Conservation (phyloP, 306 rosid species). For the Medicago lupulina region DNA sequence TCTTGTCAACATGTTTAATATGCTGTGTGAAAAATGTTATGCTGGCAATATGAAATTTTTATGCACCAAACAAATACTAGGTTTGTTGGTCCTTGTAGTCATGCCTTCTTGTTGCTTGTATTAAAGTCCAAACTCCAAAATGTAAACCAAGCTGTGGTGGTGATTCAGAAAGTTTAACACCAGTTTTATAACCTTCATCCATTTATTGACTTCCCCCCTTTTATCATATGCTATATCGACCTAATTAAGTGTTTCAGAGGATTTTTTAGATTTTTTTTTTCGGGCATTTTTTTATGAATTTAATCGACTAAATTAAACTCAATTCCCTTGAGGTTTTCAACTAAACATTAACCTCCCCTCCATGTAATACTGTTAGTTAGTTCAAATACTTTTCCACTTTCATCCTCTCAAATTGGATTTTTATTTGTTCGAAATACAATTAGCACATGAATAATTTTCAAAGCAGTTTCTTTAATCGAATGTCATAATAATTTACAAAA, state of each 20-base stretch:
- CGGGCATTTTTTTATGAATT: too few relatives aligned
- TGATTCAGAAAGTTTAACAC: neutral
- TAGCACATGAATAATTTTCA: too few relatives aligned
- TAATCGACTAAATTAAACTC: too few relatives aligned
- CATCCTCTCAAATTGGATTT: too few relatives aligned
- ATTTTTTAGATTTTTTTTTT: too few relatives aligned
- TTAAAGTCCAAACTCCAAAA: neutral
- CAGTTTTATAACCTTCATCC: neutral
- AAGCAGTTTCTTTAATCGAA: too few relatives aligned
- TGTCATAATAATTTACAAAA: too few relatives aligned
- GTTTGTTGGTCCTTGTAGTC: neutral
- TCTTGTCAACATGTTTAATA: slow-evolving; percentile 21
- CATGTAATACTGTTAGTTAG: too few relatives aligned
- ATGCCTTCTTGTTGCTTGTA: neutral
- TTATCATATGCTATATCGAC: neutral
- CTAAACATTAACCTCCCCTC: too few relatives aligned
- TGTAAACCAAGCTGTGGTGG: slow-evolving; percentile 15
- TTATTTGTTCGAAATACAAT: too few relatives aligned
- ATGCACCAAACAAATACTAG: slow-evolving; percentile 17
- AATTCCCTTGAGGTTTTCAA: too few relatives aligned
- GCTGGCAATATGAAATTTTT: slow-evolving; percentile 10
- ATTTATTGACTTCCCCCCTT: neutral
- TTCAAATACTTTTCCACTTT: too few relatives aligned
- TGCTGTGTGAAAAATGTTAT: slow-evolving; percentile 5
- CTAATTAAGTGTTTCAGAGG: neutral